phyloP scores from a whole-genome alignment of 768 basidiomycete genomes.

The Amanita rimosa region DNA sequence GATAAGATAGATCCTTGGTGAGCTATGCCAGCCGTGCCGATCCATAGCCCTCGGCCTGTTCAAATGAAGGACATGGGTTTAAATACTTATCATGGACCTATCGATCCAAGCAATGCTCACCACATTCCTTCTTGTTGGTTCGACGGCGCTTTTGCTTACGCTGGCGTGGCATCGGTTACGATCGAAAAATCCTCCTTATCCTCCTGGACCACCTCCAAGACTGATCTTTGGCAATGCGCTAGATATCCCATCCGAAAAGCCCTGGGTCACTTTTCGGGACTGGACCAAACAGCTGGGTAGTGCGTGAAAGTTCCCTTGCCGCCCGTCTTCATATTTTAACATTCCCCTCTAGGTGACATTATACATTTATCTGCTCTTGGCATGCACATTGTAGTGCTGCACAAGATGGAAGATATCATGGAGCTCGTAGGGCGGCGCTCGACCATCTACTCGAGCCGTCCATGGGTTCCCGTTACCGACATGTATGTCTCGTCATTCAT shows the following conservation, averaged over 20 bases:
- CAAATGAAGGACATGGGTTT: too few species aligned
- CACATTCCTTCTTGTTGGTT: too few species aligned
- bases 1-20: too few species aligned
- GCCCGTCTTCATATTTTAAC: background rate
- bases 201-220: conserved; percentile 1
- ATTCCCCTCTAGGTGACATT: background rate
- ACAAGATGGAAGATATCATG: background rate
- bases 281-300: background rate
- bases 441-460: background rate
- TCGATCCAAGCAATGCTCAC: too few species aligned
- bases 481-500: background rate
- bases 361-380: background rate
- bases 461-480: background rate
- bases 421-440: background rate
- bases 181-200: background rate
- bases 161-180: too few species aligned
- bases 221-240: conserved; percentile 1
- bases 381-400: background rate
- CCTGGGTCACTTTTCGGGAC: background rate
- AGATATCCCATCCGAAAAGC: conserved; percentile 2
- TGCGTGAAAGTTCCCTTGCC: background rate
- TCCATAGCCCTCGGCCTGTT: too few species aligned
- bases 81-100: too few species aligned
- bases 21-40: too few species aligned
- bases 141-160: too few species aligned